Evolutionary conservation across 805 yeast genomes (phyloP), one percentile per base, ranked within the genome.

Genomic region (Candida nemodendra): DNA sequence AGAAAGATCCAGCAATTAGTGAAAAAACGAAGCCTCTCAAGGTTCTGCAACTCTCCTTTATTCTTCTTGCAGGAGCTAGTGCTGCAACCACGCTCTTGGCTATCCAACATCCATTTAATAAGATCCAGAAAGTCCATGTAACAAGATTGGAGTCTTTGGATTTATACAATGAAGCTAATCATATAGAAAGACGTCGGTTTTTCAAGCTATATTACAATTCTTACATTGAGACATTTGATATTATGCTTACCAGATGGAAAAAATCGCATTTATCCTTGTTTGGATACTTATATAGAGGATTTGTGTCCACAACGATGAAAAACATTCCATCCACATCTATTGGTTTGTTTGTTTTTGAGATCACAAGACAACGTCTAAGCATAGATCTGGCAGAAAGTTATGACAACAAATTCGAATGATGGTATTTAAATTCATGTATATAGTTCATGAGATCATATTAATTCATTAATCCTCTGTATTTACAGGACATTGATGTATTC

Each of bases 281-380:
- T 25, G 71, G 71, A 18, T 79, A 90, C 76, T 71, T 81, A 8
- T 91, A 89, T 55, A 81, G 79, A 46, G 97, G 97, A 0, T 87
- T 85, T 55, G 66, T 72, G 5, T 66, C 81, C 40, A 83, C 82
- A 44, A 83, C 95, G 0, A 53, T 85, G 32, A 74, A 87, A 0
- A 78, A 85, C 1, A 76, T 90, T 30, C 98, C 98, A 1, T 87
- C 95, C 2, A 86, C 96, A 1, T 84, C 95, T 28, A 76, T 88
- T 28, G 96, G 96, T 0, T 66, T 91, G 26, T 65, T 91, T 32
- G 87, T 87, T 12, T 78, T 91, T 59, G 97, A 91, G 60, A 81
- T 86, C 15, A 72, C 86, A 72, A 69, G 97, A 31, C 68, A 64
- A 33, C 46, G 49, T 25, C 42, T 63, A n/a, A 54, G 64, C 31